Evolutionary conservation across 1,284 basidiomycete species (phyloP).

Genomic region (Heterobasidion irregulare): DNA sequence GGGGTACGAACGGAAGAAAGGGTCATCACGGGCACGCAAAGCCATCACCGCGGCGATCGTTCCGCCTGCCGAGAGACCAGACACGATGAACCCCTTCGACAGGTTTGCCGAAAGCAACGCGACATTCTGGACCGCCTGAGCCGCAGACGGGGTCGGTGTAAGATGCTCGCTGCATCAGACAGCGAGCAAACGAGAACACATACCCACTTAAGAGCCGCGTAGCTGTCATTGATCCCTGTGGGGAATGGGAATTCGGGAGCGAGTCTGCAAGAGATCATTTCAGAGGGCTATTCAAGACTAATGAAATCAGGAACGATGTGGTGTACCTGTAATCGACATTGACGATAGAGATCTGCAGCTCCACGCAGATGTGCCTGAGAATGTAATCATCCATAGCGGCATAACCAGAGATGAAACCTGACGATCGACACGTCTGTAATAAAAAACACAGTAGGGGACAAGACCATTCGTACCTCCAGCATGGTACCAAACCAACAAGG

Average conservation of each 20-base stretch:
- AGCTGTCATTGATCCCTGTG: not conserved
- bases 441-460: not conserved
- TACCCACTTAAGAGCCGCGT: conserved; percentile 3
- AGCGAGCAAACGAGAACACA: not conserved
- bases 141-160: not conserved
- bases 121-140: not conserved
- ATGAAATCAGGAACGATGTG: not conserved
- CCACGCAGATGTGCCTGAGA: not conserved
- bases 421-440: not conserved
- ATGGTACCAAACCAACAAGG: conserved; percentile 6
- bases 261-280: not conserved
- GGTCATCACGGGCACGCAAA: conserved; percentile 9
- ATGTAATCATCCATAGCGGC: conserved; percentile 1
- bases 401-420: not conserved
- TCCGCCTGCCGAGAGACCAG: conserved; percentile 11
- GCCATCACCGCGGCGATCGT: conserved; percentile 10
- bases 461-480: conserved; percentile 5
- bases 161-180: not conserved
- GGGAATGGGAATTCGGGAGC: conserved; percentile 3
- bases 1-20: conserved; percentile 2
- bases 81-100: conserved; percentile 10
- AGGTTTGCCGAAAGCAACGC: conserved; percentile 2
- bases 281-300: not conserved
- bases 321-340: conserved; percentile 2
- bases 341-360: not conserved